Evolutionary conservation across 192 early-diverging fungal species (phyloP), one percentile per base, ranked within the genome.

Genomic region (Gaertneriomyces semiglobifer): DNA sequence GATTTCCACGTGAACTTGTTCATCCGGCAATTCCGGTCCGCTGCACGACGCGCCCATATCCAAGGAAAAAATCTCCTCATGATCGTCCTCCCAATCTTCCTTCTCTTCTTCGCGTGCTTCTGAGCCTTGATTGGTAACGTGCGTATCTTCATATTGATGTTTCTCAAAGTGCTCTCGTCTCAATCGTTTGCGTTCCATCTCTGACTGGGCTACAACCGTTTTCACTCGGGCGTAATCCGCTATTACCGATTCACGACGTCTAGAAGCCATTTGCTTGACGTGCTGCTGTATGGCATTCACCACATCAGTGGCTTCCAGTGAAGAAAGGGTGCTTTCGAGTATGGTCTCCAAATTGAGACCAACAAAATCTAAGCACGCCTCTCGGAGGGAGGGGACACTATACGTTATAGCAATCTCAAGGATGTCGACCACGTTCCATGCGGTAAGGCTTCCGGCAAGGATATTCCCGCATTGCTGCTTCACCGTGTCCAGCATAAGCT

Each of bases 391-490:
- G 1, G 68, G 65, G 0, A 81, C 81, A 4, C 80, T 58, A 64
- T 85, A 86, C 50, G 68, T 63, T 42, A 86, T 74, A 2, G 86
- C 69, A 4, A 82, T 61, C 44, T 86, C 84, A 70, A 89, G 58
- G 19, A 86, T 59, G 43, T 65, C 60, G 0, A 83, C 63, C 1
- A 84, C 84, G 53, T 81, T 90, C 46, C 73, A 62, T 43, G 86
- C 58, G 9, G 66, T 58, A 44, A 80, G 18, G n/a, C 53, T 62
- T 9, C 55, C 38, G n/a, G 44, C 44, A 11, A 84, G 53, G 6
- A 77, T 52, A 9, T n/a, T 12, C 43, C 58, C 59, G 20, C 69
- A 70, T 12, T 69, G 44, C 10, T 75, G 71, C 68, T 79, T 79
- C 59, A 84, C 51, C 43, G 62, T 40, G 6, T 73, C 75, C 61